Conservation (phyloP, 805 yeast genomes). For the Yarrowia alimentaria region DNA sequence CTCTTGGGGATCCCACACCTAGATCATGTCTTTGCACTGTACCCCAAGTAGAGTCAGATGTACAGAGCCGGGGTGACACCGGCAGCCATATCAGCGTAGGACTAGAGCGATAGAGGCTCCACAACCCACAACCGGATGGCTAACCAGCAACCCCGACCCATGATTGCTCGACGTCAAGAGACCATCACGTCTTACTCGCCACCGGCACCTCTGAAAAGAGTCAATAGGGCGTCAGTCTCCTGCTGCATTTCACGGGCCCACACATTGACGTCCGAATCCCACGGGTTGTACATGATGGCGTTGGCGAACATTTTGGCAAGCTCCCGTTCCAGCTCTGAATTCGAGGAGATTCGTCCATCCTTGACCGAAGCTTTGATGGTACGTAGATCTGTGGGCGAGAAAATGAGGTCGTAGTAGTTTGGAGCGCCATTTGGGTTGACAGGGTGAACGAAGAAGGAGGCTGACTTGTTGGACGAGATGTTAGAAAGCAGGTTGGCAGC, state of each 20-base stretch:
- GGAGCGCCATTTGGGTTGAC: slow-evolving; percentile 69
- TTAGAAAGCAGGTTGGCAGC: slow-evolving; percentile 62
- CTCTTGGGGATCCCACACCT: no score
- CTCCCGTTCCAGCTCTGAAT: slow-evolving; percentile 60
- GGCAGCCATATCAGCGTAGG: no score
- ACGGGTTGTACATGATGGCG: slow-evolving; percentile 76
- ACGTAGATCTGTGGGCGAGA: slow-evolving; percentile 66
- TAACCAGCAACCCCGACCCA: no score
- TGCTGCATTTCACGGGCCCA: slow-evolving; percentile 70
- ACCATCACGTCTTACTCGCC: slow-evolving; percentile 15
- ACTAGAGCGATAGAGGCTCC: no score
- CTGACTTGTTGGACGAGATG: slow-evolving; percentile 66
- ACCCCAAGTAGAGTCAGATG: no score
- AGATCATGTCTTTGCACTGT: no score
- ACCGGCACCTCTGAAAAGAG: slow-evolving; percentile 56
- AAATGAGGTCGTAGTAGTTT: slow-evolving; percentile 59
- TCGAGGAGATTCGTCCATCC: slow-evolving; percentile 52
- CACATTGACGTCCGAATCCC: slow-evolving; percentile 57
- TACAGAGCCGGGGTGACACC: no score
- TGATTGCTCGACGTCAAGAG: neutral
- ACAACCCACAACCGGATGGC: no score
- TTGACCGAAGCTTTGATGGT: slow-evolving; percentile 58
- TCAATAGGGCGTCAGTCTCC: slow-evolving; percentile 54
- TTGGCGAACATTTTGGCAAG: slow-evolving; percentile 77
- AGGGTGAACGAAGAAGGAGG: slow-evolving; percentile 70